Conservation (phyloP, 495 filamentous ascomycete genomes). For the Penicillium crystallinum region DNA sequence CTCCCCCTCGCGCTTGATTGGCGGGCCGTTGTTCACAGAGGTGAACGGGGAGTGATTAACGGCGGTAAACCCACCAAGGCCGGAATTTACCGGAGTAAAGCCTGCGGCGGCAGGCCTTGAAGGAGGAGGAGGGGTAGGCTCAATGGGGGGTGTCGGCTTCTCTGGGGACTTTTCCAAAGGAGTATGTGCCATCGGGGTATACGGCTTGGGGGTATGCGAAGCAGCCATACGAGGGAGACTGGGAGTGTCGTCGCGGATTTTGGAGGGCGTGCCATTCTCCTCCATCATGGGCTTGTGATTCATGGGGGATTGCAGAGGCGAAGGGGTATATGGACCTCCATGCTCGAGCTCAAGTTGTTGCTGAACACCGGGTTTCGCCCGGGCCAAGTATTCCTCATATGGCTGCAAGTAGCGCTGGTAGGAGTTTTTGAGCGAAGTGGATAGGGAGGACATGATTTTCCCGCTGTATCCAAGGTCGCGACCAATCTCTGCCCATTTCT, state of each 20-base stretch:
- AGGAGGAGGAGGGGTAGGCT: conserved; percentile 49
- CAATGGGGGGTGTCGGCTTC: conserved; percentile 35
- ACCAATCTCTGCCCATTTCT: conserved; percentile 99
- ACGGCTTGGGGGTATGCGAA: conserved; percentile 57
- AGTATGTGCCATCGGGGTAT: conserved; percentile 42
- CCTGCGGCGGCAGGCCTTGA: conserved; percentile 48
- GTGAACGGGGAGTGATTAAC: conserved; percentile 58
- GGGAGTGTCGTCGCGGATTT: conserved; percentile 61
- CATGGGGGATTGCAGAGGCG: conserved; percentile 79
- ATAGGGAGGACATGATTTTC: conserved; percentile 99
- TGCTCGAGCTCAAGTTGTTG: conserved; percentile 90
- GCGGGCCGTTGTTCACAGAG: conserved; percentile 43
- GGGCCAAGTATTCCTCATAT: conserved; percentile 89
- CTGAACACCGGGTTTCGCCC: conserved; percentile 94
- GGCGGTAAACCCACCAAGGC: conserved; percentile 66
- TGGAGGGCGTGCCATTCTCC: conserved; percentile 59
- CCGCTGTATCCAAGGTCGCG: conserved; percentile 96
- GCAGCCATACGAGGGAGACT: conserved; percentile 62
- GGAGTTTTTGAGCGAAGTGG: conserved; percentile 96
- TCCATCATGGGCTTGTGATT: conserved; percentile 57
- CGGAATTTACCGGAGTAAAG: conserved; percentile 76
- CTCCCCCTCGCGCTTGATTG: conserved; percentile 48
- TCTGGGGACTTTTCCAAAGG: conserved; percentile 50
- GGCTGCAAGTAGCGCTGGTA: conserved; percentile 94
- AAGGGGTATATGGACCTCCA: conserved; percentile 89